phyloP scores from a whole-genome alignment of 1,139 yeast genomes.

The Yamadazyma buinensis region DNA sequence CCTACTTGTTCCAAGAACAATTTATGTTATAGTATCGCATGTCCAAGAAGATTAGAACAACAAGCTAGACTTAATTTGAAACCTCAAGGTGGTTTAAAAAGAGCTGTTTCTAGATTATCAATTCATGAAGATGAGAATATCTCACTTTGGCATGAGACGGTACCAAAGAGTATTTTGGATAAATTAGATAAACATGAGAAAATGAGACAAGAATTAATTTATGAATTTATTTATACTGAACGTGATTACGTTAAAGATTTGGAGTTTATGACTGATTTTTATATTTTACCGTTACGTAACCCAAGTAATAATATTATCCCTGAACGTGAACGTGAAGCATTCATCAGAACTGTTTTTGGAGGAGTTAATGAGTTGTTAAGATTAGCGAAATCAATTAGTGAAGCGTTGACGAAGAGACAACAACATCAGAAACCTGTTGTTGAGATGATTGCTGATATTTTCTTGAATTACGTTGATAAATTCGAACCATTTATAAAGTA shows the following conservation, averaged over 20 bases:
- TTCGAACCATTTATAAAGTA: slow-evolving; percentile 91
- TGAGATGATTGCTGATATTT: slow-evolving; percentile 80
- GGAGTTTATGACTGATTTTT: slow-evolving; percentile 89
- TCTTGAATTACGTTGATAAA: slow-evolving; percentile 75
- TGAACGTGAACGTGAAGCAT: slow-evolving; percentile 82
- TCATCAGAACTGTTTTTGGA: slow-evolving; percentile 87
- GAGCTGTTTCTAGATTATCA: slow-evolving; percentile 80
- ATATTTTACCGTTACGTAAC: slow-evolving; percentile 86
- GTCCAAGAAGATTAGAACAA: slow-evolving; percentile 94
- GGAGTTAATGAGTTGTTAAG: slow-evolving; percentile 85
- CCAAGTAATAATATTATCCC: slow-evolving; percentile 77
- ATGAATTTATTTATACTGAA: slow-evolving; percentile 91
- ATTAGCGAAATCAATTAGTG: slow-evolving; percentile 80
- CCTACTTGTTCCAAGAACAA: slow-evolving; percentile 91
- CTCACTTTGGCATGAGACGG: slow-evolving; percentile 93
- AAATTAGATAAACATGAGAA: slow-evolving; percentile 79
- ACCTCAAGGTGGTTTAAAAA: slow-evolving; percentile 80
- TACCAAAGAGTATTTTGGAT: slow-evolving; percentile 75
- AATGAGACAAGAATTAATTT: slow-evolving; percentile 91
- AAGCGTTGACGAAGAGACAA: slow-evolving; percentile 84
- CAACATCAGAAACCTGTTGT: slow-evolving; percentile 80
- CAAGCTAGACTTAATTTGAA: slow-evolving; percentile 89
- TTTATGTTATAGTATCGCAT: slow-evolving; percentile 92
- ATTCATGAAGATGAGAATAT: slow-evolving; percentile 78
- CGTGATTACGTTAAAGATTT: slow-evolving; percentile 92